These are phyloP conservation scores for Xylaria grammica DNA, from an alignment of 495 filamentous ascomycete genomes.

Conservation along the genomic window DNA sequence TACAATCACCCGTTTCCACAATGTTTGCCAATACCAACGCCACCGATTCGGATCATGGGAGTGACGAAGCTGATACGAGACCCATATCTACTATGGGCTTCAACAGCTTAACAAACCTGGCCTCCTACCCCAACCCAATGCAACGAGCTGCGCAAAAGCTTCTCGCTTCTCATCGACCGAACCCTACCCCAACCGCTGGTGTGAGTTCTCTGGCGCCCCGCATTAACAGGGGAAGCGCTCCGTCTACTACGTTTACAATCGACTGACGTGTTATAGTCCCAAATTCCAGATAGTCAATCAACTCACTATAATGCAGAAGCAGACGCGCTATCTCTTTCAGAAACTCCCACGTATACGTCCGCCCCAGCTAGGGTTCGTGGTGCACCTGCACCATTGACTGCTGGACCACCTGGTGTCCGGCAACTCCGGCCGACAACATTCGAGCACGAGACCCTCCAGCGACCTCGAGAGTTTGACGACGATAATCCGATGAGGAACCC, in stretches of 20 bases:
- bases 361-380: slow-evolving; percentile 40
- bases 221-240: slow-evolving; percentile 3
- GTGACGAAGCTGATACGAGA: slow-evolving; percentile 27
- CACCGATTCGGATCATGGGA: slow-evolving; percentile 1
- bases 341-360: slow-evolving; percentile 24
- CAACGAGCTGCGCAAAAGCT: slow-evolving; percentile 49
- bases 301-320: background rate
- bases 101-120: slow-evolving; percentile 48
- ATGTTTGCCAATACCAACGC: background rate
- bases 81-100: slow-evolving; percentile 40
- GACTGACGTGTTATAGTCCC: slow-evolving; percentile 18
- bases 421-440: slow-evolving; percentile 39
- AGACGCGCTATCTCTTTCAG: slow-evolving; percentile 8
- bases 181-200: background rate
- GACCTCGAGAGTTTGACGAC: slow-evolving; percentile 33
- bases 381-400: slow-evolving; percentile 50
- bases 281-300: slow-evolving; percentile 10
- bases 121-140: slow-evolving; percentile 53
- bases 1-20: background rate
- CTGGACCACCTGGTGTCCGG: slow-evolving; percentile 54
- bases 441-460: slow-evolving; percentile 29
- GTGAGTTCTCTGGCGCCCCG: slow-evolving; percentile 5
- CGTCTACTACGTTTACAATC: background rate
- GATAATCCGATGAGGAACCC: slow-evolving; percentile 16
- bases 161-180: slow-evolving; percentile 40